Evolutionary conservation across 78 protist species (phyloP), one percentile per base, ranked within the genome.

Genomic region (Protostelium mycophagum): DNA sequence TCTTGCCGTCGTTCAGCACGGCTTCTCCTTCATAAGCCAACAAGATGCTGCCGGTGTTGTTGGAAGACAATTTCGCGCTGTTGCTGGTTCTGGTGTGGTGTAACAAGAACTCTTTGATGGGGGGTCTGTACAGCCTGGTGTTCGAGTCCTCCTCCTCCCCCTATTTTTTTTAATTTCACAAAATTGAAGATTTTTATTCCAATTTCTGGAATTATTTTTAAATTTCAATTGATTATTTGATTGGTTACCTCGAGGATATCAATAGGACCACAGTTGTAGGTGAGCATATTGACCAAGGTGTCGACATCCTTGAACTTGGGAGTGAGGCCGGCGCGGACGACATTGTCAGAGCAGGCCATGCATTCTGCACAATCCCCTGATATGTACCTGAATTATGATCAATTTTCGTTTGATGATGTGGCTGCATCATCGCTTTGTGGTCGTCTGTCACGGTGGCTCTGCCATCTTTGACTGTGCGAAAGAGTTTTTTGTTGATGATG

Each of bases 271-370:
- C 90, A 87, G 84, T 63, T 34, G 38, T 94, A 97, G 83, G 96
- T 95, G 39, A 97, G 83, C 97, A 97, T 96, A 34, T 84, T 35
- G 0, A 84, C 51, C 31, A 97, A 95, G 9, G 95, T 93, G 35
- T 91, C 90, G 0, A 90, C 94, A 83, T 98, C 99, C 38, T 92
- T 94, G 90, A 92, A 86, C 91, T 99, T 99, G 0, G 99, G 99
- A 0, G 99, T 98, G 34, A 97, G 94, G 29, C 99, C 99, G 0
- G 99, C 99, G 0, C 99, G 88, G 28, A 99, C 99, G 38, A 99
- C 99, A 88, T 99, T 99, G 90, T 99, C 99, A 1, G 96, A 90
- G 85, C 94, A 85, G 28, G 99, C 99, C 99, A 99, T 99, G 91
- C 97, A 95, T 90, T 99, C 99, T 36, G 98, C 92, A 86, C 98